phyloP scores from a whole-genome alignment of 2,329 filamentous ascomycete species.

The Huntiella abstrusa region DNA sequence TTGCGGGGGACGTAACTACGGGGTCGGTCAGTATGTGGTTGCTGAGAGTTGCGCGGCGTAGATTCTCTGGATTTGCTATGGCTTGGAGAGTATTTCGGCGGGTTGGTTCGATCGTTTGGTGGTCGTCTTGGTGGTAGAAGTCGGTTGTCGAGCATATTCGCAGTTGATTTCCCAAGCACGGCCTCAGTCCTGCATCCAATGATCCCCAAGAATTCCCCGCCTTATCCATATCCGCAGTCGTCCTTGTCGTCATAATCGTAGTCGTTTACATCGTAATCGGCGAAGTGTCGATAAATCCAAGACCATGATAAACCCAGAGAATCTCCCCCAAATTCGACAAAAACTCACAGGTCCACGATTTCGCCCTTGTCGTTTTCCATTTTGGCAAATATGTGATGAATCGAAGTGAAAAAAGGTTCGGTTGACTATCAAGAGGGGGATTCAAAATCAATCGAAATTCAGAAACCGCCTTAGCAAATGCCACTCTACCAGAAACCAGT shows the following conservation, averaged over 20 bases:
- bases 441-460: slow-evolving; percentile 11
- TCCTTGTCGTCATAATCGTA: too few species aligned
- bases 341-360: slow-evolving; percentile 90
- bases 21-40: too few species aligned
- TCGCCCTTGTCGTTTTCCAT: slow-evolving; percentile 99
- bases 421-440: slow-evolving; percentile 10
- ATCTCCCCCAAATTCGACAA: neutral
- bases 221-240: too few species aligned
- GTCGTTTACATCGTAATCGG: too few species aligned
- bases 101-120: neutral
- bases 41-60: too few species aligned
- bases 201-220: too few species aligned
- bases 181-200: too few species aligned
- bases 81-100: neutral
- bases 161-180: too few species aligned
- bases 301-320: neutral
- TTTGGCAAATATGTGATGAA: slow-evolving; percentile 28
- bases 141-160: neutral
- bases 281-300: too few species aligned
- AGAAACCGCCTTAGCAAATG: slow-evolving; percentile 11
- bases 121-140: neutral
- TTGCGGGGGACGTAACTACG: slow-evolving; percentile 91
- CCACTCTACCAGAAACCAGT: slow-evolving; percentile 8
- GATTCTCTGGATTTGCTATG: too few species aligned
- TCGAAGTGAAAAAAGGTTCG: slow-evolving; percentile 12